phyloP scores from a whole-genome alignment of 345 rosid species.

The Hibiscus mutabilis region DNA sequence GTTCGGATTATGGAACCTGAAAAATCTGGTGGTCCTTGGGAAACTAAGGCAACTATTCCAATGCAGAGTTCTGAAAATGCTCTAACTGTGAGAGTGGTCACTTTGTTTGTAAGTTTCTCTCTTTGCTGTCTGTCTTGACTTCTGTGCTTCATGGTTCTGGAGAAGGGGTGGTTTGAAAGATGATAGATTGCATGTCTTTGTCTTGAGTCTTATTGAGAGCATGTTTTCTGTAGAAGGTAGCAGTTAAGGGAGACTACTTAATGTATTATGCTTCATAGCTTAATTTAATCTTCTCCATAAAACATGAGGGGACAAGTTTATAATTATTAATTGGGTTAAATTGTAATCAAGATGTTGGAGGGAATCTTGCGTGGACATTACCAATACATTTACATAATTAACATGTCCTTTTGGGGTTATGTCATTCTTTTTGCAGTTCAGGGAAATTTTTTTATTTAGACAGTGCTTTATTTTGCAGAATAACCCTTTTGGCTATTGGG shows the following conservation, averaged over 20 bases:
- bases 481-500: conserved; percentile 80
- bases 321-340: background rate
- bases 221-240: background rate
- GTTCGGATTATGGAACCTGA: conserved; percentile 87
- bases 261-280: background rate
- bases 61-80: conserved; percentile 97
- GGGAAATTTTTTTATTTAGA: background rate
- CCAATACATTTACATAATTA: background rate
- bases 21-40: conserved; percentile 85
- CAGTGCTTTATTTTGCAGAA: conserved; percentile 47
- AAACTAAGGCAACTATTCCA: conserved; percentile 83
- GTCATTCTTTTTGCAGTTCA: background rate
- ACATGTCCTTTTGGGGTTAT: background rate
- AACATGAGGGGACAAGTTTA: background rate
- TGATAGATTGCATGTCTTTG: background rate
- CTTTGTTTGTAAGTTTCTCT: conserved; percentile 63
- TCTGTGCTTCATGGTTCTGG: background rate
- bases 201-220: background rate
- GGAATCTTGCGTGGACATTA: background rate
- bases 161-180: conserved; percentile 8
- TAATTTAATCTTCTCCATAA: background rate
- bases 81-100: conserved; percentile 83
- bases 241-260: background rate
- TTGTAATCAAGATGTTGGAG: background rate
- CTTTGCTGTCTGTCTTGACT: conserved; percentile 18